phyloP scores from a whole-genome alignment of 1,284 basidiomycete genomes.

The Fistulinella cinereoalba region DNA sequence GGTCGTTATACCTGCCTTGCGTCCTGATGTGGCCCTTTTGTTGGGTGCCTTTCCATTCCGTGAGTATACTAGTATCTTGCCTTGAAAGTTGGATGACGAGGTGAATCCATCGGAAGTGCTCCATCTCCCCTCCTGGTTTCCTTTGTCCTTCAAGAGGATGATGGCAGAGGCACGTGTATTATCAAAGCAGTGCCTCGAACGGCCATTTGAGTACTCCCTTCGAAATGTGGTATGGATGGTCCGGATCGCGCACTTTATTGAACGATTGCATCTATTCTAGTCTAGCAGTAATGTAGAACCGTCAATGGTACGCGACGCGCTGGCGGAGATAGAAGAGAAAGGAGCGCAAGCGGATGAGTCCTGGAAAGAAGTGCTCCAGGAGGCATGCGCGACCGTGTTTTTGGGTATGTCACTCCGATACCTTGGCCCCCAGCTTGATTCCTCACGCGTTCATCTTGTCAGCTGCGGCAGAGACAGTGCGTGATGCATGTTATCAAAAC shows the following conservation, averaged over 20 bases:
- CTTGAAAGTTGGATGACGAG: background rate
- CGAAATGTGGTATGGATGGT: background rate
- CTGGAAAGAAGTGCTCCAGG: constrained; percentile 9
- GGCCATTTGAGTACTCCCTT: constrained; percentile 8
- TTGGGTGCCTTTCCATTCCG: constrained; percentile 9
- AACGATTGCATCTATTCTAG: background rate
- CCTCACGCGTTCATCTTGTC: background rate
- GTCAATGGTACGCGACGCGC: constrained; percentile 13
- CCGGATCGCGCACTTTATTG: background rate
- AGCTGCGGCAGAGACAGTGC: constrained; percentile 18
- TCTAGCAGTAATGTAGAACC: background rate
- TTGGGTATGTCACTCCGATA: constrained; percentile 3
- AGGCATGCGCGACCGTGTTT: constrained; percentile 10
- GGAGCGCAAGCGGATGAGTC: background rate
- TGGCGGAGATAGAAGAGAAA: constrained; percentile 1
- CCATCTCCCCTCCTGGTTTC: constrained; percentile 13
- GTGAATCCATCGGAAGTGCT: constrained; percentile 2
- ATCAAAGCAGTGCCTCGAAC: background rate
- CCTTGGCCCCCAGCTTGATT: background rate
- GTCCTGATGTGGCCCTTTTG: constrained; percentile 2
- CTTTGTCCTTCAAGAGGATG: constrained; percentile 9
- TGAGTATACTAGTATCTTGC: background rate
- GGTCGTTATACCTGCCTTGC: background rate
- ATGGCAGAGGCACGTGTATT: background rate
- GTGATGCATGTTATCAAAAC: background rate